phyloP scores from a whole-genome alignment of 2,329 filamentous ascomycete genomes.

The Penicillium griseofulvum region DNA sequence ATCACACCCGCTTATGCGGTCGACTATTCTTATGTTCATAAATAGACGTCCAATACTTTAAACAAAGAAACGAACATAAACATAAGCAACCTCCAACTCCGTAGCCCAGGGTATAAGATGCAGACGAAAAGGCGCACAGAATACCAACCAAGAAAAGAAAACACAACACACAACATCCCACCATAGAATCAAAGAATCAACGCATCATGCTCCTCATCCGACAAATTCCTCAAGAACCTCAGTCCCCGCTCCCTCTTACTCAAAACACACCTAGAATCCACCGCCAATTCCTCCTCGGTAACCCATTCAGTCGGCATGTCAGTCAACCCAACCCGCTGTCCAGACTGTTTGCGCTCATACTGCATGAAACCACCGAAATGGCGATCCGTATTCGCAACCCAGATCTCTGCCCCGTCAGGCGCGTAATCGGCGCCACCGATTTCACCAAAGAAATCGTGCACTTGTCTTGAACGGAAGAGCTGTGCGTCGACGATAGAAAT shows the following conservation, averaged over 20 bases:
- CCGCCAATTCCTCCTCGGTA: conserved; percentile 33
- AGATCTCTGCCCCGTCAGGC: conserved; percentile 42
- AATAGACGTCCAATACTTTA: conserved; percentile 4
- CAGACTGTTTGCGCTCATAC: conserved; percentile 42
- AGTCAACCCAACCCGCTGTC: conserved; percentile 31
- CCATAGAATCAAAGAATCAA: conserved; percentile 27
- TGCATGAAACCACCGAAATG: conserved; percentile 47
- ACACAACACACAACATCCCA: background rate
- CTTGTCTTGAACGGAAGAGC: conserved; percentile 42
- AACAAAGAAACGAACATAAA: conserved; percentile 5
- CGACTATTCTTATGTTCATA: no score
- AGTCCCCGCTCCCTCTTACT: conserved; percentile 34
- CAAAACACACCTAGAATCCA: conserved; percentile 37
- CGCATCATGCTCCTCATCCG: conserved; percentile 35
- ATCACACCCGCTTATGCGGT: no score
- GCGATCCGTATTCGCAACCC: conserved; percentile 45
- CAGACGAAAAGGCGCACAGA: conserved; percentile 7
- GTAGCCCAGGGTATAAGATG: conserved; percentile 27
- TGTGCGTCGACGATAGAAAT: conserved; percentile 47
- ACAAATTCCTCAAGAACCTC: conserved; percentile 33
- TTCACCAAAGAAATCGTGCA: conserved; percentile 48
- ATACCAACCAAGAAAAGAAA: background rate
- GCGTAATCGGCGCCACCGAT: conserved; percentile 45
- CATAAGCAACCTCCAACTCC: conserved; percentile 18
- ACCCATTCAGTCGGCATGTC: conserved; percentile 42